Evolutionary conservation across 2,329 filamentous ascomycete species (phyloP).

Genomic region (Gliomastix tumulicola): DNA sequence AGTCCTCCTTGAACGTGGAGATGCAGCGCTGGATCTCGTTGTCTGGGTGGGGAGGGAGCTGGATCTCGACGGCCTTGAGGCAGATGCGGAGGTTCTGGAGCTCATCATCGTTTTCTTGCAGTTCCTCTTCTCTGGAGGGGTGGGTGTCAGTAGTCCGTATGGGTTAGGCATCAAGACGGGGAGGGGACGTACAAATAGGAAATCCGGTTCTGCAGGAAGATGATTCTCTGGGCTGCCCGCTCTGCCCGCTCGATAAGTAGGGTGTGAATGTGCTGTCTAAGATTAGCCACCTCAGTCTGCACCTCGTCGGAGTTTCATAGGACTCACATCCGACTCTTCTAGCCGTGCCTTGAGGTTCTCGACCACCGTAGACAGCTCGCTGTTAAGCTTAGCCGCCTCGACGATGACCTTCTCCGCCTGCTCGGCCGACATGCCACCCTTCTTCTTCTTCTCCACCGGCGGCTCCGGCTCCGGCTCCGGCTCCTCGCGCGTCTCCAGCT

Average conservation of each 20-base stretch:
- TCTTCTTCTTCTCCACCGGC: conserved; percentile 17
- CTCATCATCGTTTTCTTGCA: conserved; percentile 51
- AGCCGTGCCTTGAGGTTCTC: conserved; percentile 44
- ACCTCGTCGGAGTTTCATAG: background rate
- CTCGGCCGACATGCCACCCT: conserved; percentile 20
- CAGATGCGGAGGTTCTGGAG: conserved; percentile 55
- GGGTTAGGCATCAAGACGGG: background rate
- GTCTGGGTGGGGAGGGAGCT: conserved; percentile 44
- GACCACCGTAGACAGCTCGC: conserved; percentile 41
- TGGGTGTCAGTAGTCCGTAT: conserved; percentile 4
- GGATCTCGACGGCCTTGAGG: conserved; percentile 55
- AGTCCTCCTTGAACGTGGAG: conserved; percentile 54
- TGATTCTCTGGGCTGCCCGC: conserved; percentile 48
- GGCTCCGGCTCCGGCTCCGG: conserved; percentile 14
- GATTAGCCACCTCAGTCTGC: too few species aligned
- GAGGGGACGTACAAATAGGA: conserved; percentile 44
- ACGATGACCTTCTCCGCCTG: conserved; percentile 28
- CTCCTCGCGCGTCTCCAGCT: conserved; percentile 16
- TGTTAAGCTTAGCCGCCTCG: conserved; percentile 34
- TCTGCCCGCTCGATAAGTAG: conserved; percentile 53
- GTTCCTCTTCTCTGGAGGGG: conserved; percentile 42
- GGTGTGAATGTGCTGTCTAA: conserved; percentile 55
- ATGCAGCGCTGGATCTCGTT: conserved; percentile 53
- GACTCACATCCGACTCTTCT: conserved; percentile 51
- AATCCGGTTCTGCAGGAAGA: conserved; percentile 52